Base-by-base conservation (phyloP, 768 basidiomycete genomes). In the Pleurotus djamor region DNA sequence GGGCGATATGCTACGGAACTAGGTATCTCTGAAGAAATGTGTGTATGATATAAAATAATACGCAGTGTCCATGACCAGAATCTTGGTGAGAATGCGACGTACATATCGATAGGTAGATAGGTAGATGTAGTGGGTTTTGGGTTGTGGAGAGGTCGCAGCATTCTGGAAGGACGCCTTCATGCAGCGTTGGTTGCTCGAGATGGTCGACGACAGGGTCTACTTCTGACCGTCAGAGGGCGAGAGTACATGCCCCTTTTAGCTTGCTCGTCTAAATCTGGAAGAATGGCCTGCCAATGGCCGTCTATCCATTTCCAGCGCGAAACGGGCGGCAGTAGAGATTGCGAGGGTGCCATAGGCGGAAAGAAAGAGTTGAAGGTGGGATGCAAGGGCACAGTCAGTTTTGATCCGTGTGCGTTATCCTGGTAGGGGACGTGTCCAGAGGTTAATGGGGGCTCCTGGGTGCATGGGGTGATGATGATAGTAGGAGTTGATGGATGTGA, bases 281-380 rank as follows among this genome's bases (percentile, higher is more conserved):
- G 59, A 33, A 79, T 68, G 7, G 77, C 82, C 60, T 74, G 70
- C 84, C 84, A 85, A 63, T 82, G 85, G 4, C 85, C 85, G 59
- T 76, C 69, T 51, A 69, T 65, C 73, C 81, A 85, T 48, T 69
- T 70, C 83, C 83, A 84, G 6, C 72, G 65, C 9, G 76, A 68
- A 0, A 77, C 66, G 6, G 61, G 60, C 33, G 75, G 74, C n/a
- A 66, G 57, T 55, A 65, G 55, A 58, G 59, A 59, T 52, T 68
- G 61, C 4, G 60, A 58, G 34, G 61, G 61, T 14, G 58, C 52
- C 67, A 76, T 72, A 4, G 81, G 83, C 48, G 83, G 83, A 63
- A 77, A 78, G n/a, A 68, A 65, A 21, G 71, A 67, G 67, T 85
- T 86, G 60, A 79, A 76, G 28, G 71, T 72, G 2, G 76, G 73